Evolutionary conservation across 495 filamentous ascomycete species (phyloP).

Genomic region (Aspergillus cavernicola): DNA sequence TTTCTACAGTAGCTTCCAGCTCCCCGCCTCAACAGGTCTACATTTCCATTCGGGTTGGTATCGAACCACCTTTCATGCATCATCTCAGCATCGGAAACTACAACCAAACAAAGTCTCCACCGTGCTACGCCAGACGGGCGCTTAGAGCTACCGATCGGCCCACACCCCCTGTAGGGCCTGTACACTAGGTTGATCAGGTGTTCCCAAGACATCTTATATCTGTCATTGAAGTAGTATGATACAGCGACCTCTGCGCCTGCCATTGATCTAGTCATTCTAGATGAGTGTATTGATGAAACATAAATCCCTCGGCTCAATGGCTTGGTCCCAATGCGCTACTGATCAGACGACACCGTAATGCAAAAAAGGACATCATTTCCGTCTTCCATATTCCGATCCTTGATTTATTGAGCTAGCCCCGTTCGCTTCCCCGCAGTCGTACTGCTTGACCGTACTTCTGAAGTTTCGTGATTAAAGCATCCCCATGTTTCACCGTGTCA

Average conservation of each 20-base stretch:
- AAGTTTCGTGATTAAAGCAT: conserved; percentile 94
- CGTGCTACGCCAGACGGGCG: not conserved
- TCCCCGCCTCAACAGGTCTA: too few relatives aligned
- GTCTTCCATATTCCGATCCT: conserved; percentile 1
- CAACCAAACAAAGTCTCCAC: not conserved
- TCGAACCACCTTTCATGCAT: too few relatives aligned
- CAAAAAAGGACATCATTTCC: not conserved
- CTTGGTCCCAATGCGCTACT: not conserved
- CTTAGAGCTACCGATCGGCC: not conserved
- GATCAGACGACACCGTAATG: not conserved
- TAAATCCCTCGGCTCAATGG: conserved; percentile 4
- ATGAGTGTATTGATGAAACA: conserved; percentile 13
- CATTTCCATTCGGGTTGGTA: too few relatives aligned
- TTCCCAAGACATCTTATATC: conserved; percentile 16
- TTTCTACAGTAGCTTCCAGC: too few relatives aligned
- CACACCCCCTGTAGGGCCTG: not conserved
- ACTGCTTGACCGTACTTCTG: conserved; percentile 99
- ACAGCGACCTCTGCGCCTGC: conserved; percentile 21
- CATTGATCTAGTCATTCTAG: conserved; percentile 18
- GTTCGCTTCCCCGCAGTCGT: conserved; percentile 87
- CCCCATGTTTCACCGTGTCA: conserved; percentile 94
- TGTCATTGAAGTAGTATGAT: conserved; percentile 25
- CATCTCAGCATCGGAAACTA: not conserved
- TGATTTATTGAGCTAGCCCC: conserved; percentile 46
- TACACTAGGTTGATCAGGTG: not conserved